A percentile compares a stretch with the other conserved stretches of the same genome.
phyloP scores from a whole-genome alignment of 106 monocot species.

The Dendrobium chrysotoxum region DNA sequence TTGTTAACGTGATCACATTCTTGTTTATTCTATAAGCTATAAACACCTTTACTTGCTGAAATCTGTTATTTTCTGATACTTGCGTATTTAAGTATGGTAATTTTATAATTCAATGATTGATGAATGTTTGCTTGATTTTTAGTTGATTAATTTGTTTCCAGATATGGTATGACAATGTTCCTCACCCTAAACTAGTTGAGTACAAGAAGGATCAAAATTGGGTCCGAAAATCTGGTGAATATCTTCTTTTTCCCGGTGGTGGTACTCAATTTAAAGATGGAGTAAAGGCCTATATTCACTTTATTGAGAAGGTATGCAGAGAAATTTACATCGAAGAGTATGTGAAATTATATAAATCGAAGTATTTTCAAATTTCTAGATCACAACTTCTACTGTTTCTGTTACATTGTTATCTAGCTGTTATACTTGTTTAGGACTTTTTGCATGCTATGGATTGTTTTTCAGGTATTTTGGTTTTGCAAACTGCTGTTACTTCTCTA shows the following conservation, averaged over 20 bases:
- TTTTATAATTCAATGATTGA: background rate
- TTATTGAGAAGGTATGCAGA: slow-evolving; percentile 68
- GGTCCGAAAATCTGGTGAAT: slow-evolving; percentile 74
- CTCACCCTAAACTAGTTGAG: slow-evolving; percentile 74
- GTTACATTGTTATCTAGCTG: background rate
- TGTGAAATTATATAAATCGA: background rate
- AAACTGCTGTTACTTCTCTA: background rate
- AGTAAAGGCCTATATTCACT: slow-evolving; percentile 59
- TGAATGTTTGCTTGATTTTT: background rate
- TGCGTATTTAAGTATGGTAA: background rate
- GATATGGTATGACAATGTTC: slow-evolving; percentile 93
- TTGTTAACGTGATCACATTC: background rate
- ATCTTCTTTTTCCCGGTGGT: slow-evolving; percentile 86
- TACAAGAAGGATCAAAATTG: slow-evolving; percentile 93
- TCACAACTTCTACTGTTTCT: background rate
- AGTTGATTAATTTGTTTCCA: slow-evolving; percentile 21
- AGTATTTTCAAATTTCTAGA: background rate
- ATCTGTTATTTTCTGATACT: background rate
- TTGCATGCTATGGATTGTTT: background rate
- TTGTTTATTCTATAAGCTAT: background rate
- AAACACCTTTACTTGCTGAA: background rate
- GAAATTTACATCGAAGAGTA: background rate
- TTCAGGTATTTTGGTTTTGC: background rate
- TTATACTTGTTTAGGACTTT: background rate
- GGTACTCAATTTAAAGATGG: slow-evolving; percentile 97